Evolutionary conservation across 73 alveolate species (phyloP), one percentile per base, ranked within the genome.

Genomic region (Stentor roeselii): DNA sequence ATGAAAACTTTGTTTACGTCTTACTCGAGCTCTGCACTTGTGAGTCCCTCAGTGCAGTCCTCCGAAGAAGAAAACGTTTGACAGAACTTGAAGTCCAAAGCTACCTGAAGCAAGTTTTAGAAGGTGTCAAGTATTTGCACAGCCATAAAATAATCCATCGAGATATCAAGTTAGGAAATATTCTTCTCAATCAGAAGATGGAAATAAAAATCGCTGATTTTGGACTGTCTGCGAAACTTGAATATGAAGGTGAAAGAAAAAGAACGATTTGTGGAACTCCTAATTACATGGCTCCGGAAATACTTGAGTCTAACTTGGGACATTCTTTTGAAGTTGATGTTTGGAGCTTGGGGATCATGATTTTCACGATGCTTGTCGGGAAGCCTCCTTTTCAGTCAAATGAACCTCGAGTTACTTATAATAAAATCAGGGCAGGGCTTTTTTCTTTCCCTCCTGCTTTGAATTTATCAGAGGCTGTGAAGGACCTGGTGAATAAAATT

Each of bases 81-180:
- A 90, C 85, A 75, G 98, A 94, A 84, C 75, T 94, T 59, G 98
- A 94, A 92, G 97, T 89, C 3, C 93, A 94, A 86, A 92, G 97
- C 85, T 94, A 94, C 83, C 77, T 90, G 58, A 78, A 91, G 3
- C 93, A 93, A 89, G 86, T 93, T 75, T 83, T 93, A 38, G 58
- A 85, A 35, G 98, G 95, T 36, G 59, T 91, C 59, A 85, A 89
- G 89, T 91, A 93, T 78, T 39, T 89, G 87, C 94, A 89, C 78
- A 86, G 42, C 41, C 80, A 84, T 40, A 82, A 86, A 86, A 92
- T 93, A 11, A 93, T 93, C 59, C 98, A 93, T 87, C 82, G 98
- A 77, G 98, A 93, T 85, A 61, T 91, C 77, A 93, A 93, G 84
- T 84, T 93, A 39, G 98, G 96, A 21, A 93, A 93, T 78, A 83